These are phyloP conservation scores for Batkoa obscura DNA, from an alignment of 371 early-diverging fungal genomes.

Conservation along the genomic window DNA sequence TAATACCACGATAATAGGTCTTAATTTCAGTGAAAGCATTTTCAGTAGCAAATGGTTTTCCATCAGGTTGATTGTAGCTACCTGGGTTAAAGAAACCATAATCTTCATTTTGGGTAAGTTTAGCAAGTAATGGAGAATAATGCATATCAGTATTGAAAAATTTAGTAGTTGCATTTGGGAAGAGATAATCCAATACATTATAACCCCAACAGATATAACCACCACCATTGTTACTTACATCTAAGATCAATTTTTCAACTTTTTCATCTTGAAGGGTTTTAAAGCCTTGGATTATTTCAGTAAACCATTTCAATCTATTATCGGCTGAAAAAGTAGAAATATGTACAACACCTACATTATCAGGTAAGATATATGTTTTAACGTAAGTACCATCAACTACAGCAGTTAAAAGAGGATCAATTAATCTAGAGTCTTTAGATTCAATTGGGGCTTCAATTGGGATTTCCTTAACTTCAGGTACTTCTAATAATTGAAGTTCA, in stretches of 20 bases:
- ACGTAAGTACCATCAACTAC: neutral
- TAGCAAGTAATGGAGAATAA: neutral
- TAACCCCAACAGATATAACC: slow-evolving; percentile 18
- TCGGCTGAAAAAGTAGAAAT: neutral
- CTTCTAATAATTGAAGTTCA: neutral
- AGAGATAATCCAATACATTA: slow-evolving; percentile 14
- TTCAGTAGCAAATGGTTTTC: neutral
- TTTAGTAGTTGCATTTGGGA: slow-evolving; percentile 5
- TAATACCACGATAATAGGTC: neutral
- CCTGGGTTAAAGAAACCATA: neutral
- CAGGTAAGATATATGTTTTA: neutral
- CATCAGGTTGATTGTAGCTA: neutral
- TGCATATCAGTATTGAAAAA: slow-evolving; percentile 2
- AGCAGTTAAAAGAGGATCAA: neutral
- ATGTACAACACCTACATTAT: neutral
- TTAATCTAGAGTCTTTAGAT: too few species aligned
- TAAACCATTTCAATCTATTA: neutral
- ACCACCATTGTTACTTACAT: slow-evolving; percentile 16
- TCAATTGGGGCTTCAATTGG: too few species aligned
- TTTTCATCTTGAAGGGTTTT: slow-evolving; percentile 9
- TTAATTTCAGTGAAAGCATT: neutral
- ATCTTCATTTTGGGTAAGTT: neutral
- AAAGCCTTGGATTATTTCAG: slow-evolving; percentile 10
- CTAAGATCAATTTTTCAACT: slow-evolving; percentile 11
- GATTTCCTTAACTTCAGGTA: neutral